A percentile compares a stretch with the other conserved stretches of the same genome.
phyloP scores from a whole-genome alignment of 2,329 filamentous ascomycete genomes.

The Rasamsonia emersonii region DNA sequence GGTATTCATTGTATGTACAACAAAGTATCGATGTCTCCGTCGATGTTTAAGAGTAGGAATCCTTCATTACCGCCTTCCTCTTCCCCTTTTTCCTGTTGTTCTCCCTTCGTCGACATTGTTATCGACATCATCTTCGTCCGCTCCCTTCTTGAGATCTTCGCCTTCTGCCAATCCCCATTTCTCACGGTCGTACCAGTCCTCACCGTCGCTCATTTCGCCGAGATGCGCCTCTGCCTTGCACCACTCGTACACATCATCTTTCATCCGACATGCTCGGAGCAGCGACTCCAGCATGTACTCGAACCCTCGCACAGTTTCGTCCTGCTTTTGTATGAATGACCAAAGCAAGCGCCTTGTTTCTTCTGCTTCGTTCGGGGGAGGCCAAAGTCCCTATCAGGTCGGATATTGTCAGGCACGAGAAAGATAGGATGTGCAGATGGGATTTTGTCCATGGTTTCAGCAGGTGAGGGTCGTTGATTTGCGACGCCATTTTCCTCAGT shows the following conservation, averaged over 20 bases:
- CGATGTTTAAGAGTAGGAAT: too few species aligned
- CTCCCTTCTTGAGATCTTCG: conserved; percentile 52
- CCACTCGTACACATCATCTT: conserved; percentile 51
- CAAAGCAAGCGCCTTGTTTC: conserved; percentile 53
- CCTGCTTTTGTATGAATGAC: conserved; percentile 58
- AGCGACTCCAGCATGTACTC: conserved; percentile 49
- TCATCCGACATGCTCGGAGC: conserved; percentile 50
- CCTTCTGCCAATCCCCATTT: conserved; percentile 50
- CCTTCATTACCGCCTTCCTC: conserved; percentile 30
- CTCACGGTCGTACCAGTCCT: conserved; percentile 58
- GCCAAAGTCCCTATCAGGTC: conserved; percentile 48
- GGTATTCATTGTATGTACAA: conserved; percentile 1
- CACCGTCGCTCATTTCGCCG: conserved; percentile 58
- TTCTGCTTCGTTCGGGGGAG: conserved; percentile 53
- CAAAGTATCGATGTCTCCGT: not conserved
- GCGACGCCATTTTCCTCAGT: conserved; percentile 18
- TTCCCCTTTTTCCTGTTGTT: conserved; percentile 31
- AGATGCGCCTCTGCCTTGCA: conserved; percentile 56
- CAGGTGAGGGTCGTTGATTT: conserved; percentile 17
- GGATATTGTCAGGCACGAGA: conserved; percentile 41
- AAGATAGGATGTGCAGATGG: conserved; percentile 49
- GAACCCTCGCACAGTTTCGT: conserved; percentile 52
- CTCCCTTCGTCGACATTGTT: conserved; percentile 32
- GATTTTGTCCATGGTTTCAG: conserved; percentile 23
- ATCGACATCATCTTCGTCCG: conserved; percentile 53